Evolutionary conservation across 805 yeast genomes (phyloP).

Genomic region (Nakazawaea ernobii): DNA sequence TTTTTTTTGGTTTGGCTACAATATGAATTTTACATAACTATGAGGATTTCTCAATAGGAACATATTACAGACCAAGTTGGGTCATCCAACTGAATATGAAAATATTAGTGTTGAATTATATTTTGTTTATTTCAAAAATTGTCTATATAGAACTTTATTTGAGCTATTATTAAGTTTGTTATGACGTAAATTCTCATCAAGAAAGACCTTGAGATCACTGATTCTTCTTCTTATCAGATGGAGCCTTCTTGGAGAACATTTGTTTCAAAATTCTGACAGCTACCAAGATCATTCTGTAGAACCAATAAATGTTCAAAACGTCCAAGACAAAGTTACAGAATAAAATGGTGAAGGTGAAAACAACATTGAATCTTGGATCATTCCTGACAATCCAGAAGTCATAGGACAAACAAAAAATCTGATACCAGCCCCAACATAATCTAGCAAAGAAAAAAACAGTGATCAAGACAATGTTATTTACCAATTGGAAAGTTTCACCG

Average conservation of each 20-base stretch:
- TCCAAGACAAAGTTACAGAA: conserved; percentile 27
- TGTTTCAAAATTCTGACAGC: conserved; percentile 28
- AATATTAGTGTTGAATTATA: too few relatives aligned
- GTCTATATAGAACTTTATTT: too few relatives aligned
- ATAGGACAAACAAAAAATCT: conserved; percentile 20
- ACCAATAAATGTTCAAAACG: conserved; percentile 30
- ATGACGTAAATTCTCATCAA: too few relatives aligned
- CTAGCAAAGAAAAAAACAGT: conserved; percentile 28
- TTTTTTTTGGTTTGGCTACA: neutral
- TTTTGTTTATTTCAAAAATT: too few relatives aligned
- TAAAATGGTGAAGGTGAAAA: conserved; percentile 22
- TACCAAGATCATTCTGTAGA: conserved; percentile 30
- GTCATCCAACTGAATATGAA: too few relatives aligned
- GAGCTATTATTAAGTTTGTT: too few relatives aligned
- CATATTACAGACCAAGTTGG: too few relatives aligned
- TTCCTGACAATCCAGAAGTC: conserved; percentile 22
- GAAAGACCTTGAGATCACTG: conserved; percentile 10
- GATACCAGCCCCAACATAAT: conserved; percentile 34
- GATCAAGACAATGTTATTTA: conserved; percentile 28
- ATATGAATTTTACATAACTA: too few relatives aligned
- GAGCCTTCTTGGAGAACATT: conserved; percentile 19
- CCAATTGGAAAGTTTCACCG: conserved; percentile 22
- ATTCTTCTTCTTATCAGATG: conserved; percentile 20
- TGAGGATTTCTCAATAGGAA: too few relatives aligned
- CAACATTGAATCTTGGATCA: conserved; percentile 22